Evolutionary conservation across 1,284 basidiomycete genomes (phyloP).

Genomic region (Leccinum solheimii): DNA sequence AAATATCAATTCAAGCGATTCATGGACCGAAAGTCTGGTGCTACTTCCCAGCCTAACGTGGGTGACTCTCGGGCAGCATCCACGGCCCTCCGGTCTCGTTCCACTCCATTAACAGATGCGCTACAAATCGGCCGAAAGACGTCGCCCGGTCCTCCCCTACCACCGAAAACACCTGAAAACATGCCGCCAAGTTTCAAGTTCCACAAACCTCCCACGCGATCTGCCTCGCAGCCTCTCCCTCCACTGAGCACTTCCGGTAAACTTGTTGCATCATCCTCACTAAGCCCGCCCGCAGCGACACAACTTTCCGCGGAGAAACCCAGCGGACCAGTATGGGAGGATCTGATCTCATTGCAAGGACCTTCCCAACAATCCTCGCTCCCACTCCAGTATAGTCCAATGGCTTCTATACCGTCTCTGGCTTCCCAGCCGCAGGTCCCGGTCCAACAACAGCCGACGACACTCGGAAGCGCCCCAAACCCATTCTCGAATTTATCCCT

Average conservation of each 20-base stretch:
- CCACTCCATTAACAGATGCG: constrained; percentile 11
- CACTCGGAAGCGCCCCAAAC: constrained; percentile 12
- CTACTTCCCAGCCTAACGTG: constrained; percentile 39
- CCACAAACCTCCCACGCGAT: constrained; percentile 24
- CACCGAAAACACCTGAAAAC: constrained; percentile 33
- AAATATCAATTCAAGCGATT: constrained; percentile 77
- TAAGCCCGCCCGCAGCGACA: constrained; percentile 11
- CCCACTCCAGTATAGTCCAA: constrained; percentile 49
- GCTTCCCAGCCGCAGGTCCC: constrained; percentile 15
- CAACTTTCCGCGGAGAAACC: constrained; percentile 22
- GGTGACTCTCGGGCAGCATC: constrained; percentile 48
- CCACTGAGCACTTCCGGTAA: constrained; percentile 20
- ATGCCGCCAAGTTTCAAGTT: constrained; percentile 22
- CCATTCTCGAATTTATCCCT: constrained; percentile 23
- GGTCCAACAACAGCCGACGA: constrained; percentile 12
- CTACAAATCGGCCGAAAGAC: constrained; percentile 11
- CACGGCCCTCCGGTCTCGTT: constrained; percentile 6
- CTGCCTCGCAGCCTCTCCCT: constrained; percentile 35
- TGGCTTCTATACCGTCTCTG: background rate
- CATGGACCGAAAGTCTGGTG: constrained; percentile 37
- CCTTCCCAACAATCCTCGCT: constrained; percentile 49
- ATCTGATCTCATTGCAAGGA: constrained; percentile 51
- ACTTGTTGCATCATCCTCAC: constrained; percentile 6
- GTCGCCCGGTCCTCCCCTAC: constrained; percentile 28
- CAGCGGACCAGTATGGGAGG: constrained; percentile 47